Percentiles rank a stretch among this genome's conserved stretches.
Evolutionary conservation across 345 rosid species (phyloP).

Genomic region (Pistacia vera): DNA sequence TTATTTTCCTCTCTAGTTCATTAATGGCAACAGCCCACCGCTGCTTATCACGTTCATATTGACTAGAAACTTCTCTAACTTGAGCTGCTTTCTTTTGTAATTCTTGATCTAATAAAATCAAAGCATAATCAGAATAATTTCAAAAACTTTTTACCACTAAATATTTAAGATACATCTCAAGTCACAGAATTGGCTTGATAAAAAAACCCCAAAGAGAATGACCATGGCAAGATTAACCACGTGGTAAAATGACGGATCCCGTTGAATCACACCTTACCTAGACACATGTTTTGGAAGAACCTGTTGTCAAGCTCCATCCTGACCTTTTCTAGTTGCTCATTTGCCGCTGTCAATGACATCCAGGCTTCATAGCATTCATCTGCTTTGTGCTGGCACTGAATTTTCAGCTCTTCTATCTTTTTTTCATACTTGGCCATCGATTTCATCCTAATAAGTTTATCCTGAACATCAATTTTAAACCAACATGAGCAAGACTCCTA

Average conservation of each 20-base stretch:
- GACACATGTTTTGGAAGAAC: slow-evolving; percentile 32
- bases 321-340: slow-evolving; percentile 44
- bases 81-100: slow-evolving; percentile 24
- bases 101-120: slow-evolving; percentile 30
- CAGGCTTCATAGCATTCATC: slow-evolving; percentile 61
- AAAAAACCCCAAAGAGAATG: neutral
- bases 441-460: slow-evolving; percentile 38
- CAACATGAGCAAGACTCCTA: slow-evolving; percentile 4
- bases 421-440: slow-evolving; percentile 42
- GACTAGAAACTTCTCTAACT: slow-evolving; percentile 31
- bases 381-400: slow-evolving; percentile 40
- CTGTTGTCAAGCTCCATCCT: slow-evolving; percentile 50
- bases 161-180: neutral
- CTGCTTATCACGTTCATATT: slow-evolving; percentile 32
- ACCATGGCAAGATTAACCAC: neutral
- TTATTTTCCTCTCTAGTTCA: slow-evolving; percentile 31
- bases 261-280: slow-evolving; percentile 30
- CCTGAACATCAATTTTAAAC: slow-evolving; percentile 32
- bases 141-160: neutral
- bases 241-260: neutral
- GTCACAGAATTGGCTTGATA: no score
- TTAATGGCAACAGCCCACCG: slow-evolving; percentile 29
- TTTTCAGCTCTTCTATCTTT: slow-evolving; percentile 41
- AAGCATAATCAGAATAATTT: slow-evolving; percentile 8
- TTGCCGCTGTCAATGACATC: slow-evolving; percentile 52